Percentiles rank a stretch among this genome's conserved stretches.
Evolutionary conservation across 1,139 yeast species (phyloP).

Genomic region (Saccharomyces uvarum): DNA sequence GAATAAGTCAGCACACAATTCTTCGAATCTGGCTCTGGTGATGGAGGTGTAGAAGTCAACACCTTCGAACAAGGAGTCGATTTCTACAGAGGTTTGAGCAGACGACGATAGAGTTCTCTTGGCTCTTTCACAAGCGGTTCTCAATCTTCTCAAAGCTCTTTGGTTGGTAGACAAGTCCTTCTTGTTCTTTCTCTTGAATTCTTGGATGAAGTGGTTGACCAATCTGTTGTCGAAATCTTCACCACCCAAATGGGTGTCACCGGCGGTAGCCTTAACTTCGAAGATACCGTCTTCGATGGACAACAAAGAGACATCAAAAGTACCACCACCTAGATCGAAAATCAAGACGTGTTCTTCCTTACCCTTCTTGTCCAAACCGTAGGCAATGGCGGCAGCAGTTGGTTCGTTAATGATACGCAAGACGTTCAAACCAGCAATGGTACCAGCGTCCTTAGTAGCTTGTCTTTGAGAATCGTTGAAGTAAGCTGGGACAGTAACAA

Average conservation of each 20-base stretch:
- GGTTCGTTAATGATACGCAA: constrained; percentile 94
- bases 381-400: constrained; percentile 96
- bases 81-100: constrained; percentile 73
- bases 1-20: constrained; percentile 70
- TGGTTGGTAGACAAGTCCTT: constrained; percentile 63
- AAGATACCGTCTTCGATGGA: constrained; percentile 92
- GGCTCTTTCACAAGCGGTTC: constrained; percentile 85
- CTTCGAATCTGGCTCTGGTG: constrained; percentile 86
- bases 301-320: constrained; percentile 88
- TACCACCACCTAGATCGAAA: constrained; percentile 96
- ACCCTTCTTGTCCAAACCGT: constrained; percentile 84
- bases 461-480: constrained; percentile 97
- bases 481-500: constrained; percentile 86
- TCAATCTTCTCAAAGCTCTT: constrained; percentile 73
- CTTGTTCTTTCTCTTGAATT: constrained; percentile 74
- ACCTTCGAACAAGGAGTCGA: constrained; percentile 73
- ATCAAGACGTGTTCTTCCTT: constrained; percentile 83
- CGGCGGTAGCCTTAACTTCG: constrained; percentile 94
- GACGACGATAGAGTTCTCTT: constrained; percentile 78
- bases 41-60: constrained; percentile 69
- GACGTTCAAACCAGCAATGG: constrained; percentile 88
- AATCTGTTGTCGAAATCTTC: constrained; percentile 79
- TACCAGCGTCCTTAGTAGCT: constrained; percentile 96
- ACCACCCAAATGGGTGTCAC: constrained; percentile 98
- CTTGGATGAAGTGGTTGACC: constrained; percentile 63